These are phyloP conservation scores for Mortierella antarctica DNA, from an alignment of 192 early-diverging fungal species.

Conservation along the genomic window DNA sequence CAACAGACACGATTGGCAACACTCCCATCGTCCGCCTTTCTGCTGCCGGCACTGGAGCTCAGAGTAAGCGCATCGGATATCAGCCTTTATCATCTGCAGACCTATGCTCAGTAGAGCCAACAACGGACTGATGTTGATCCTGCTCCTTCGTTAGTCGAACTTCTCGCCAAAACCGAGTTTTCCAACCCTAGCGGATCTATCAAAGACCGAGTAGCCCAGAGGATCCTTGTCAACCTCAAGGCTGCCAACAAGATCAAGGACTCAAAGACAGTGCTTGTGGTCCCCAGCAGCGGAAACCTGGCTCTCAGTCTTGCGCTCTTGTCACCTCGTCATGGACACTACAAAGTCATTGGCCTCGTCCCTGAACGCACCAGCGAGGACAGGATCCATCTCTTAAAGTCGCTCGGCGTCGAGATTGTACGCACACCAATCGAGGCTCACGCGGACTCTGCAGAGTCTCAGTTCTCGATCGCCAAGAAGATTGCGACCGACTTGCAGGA, in stretches of 20 bases:
- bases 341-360: slow-evolving; percentile 65
- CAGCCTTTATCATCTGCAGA: neutral
- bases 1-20: slow-evolving; percentile 61
- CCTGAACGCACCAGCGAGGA: slow-evolving; percentile 81
- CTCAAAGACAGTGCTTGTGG: slow-evolving; percentile 60
- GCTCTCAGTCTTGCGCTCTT: slow-evolving; percentile 75
- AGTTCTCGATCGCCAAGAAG: slow-evolving; percentile 67
- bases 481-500: slow-evolving; percentile 61
- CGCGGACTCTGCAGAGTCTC: slow-evolving; percentile 73
- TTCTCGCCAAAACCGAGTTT: slow-evolving; percentile 82
- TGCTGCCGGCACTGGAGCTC: slow-evolving; percentile 23
- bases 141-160: slow-evolving; percentile 53
- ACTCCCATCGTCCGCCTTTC: slow-evolving; percentile 69
- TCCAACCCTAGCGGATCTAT: slow-evolving; percentile 75
- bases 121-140: neutral
- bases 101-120: neutral
- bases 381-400: slow-evolving; percentile 73
- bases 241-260: slow-evolving; percentile 46
- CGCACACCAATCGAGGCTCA: slow-evolving; percentile 74
- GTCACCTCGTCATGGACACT: slow-evolving; percentile 52
- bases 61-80: slow-evolving; percentile 16
- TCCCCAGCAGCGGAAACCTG: slow-evolving; percentile 79
- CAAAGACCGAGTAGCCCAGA: slow-evolving; percentile 79
- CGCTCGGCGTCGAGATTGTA: slow-evolving; percentile 75
- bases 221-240: slow-evolving; percentile 52